Base-by-base conservation (phyloP, 257 asterid species). In the Lycium ferocissimum region DNA sequence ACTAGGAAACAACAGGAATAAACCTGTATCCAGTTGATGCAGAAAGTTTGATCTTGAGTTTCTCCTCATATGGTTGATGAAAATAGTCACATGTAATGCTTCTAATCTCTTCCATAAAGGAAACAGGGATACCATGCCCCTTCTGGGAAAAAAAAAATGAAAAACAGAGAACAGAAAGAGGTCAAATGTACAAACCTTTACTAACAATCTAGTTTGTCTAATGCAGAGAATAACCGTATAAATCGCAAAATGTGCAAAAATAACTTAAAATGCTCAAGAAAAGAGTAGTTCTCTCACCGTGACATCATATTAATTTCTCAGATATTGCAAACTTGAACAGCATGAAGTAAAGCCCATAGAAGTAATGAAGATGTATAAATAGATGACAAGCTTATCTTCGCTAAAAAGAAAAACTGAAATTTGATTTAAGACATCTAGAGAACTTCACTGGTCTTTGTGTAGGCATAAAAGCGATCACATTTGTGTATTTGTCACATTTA, bases 11-110 rank as follows among this genome's bases (percentile, higher is more conserved):
- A 45, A 47, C 75, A 69, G 13, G 71, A 69, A 51, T 83, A 83
- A 95, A 95, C 99, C 98, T 94, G 98, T 91, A 91, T 86, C 98
- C 99, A 87, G 93, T 86, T 47, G 84, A 86, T 1, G 92, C 85
- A 83, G 98, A 95, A 82, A 95, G 92, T 82, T 94, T 95, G 40
- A 92, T 87, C 63, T 94, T 91, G 86, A 92, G 89, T 90, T 95
- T 95, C 86, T 92, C 98, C 85, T 94, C 98, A 59, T 88, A 87
- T 37, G 99, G 97, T 87, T 92, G 87, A 86, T 89, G 79, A 84
- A 94, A 95, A 84, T 90, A 94, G 47, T 79, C 84, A 76, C 85
- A 93, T 0, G 98, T 88, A 49, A 90, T 87, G 43, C 80, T 86
- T 88, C 98, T 92, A 70, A 94, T 91, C 85, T 92, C 94, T 75